Evolutionary conservation across 352 stramenopile genomes (phyloP), one percentile per base, ranked within the genome.

Genomic region (Globisporangium cystogenes): DNA sequence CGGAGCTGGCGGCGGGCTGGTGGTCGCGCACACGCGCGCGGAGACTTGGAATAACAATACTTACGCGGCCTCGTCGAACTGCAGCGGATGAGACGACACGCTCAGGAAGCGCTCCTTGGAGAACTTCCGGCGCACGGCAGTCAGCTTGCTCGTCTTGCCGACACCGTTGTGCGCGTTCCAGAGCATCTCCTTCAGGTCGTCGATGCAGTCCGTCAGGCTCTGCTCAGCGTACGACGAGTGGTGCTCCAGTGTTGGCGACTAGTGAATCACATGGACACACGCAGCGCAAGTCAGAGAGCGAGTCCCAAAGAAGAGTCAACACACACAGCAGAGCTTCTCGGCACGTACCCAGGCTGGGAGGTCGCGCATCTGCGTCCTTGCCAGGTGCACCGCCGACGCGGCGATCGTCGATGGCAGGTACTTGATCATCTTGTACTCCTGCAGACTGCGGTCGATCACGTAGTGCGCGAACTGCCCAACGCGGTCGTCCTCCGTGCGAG

Each of bases 341-440:
- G 12, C 33, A 79, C 74, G 41, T 77, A 93, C 82, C 84, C 84
- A 95, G 44, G 67, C 74, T 35, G 84, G 84, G 18, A 76, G 51
- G 47, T 88, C 77, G 16, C 68, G 59, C 84, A 95, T 92, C 45
- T 92, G 78, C 26, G 69, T 84, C 27, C 80, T 76, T 10, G 98
- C 97, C 63, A 99, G 93, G 63, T 99, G 97, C 21, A 99, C 95
- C 31, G 97, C 95, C 5, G 96, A 89, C 26, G 97, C 96, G 4
- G 97, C 97, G 50, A 99, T 86, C 46, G 96, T 93, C 36, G 96
- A 99, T 1, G 98, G 98, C 44, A 97, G 63, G 70, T 98, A 98
- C 56, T 98, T 92, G 45, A 99, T 87, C 70, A 99, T 73, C 57
- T 96, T 94, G 82, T 99, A 99, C 73, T 99, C 97, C 76, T 99